These are phyloP conservation scores for Torulaspora microellipsoides DNA, from an alignment of 805 yeast species.

Conservation along the genomic window DNA sequence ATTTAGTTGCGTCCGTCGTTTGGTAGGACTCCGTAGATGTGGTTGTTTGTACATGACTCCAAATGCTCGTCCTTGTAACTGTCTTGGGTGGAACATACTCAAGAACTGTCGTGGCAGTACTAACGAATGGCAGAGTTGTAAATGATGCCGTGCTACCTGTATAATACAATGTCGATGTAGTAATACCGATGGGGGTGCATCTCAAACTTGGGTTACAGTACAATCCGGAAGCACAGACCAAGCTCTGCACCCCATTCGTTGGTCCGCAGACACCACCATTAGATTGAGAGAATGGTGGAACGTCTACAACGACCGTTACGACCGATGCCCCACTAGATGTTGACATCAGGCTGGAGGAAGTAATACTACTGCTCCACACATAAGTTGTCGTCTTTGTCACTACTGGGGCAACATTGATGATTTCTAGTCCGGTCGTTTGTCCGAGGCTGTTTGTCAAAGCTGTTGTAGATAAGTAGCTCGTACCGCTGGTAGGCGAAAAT, in stretches of 20 bases:
- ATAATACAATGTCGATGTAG: slow-evolving; percentile 4
- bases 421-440: slow-evolving; percentile 7
- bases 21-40: slow-evolving; percentile 7
- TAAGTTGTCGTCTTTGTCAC: slow-evolving; percentile 6
- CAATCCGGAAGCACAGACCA: slow-evolving; percentile 5
- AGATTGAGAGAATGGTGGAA: slow-evolving; percentile 8
- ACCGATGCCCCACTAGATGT: slow-evolving; percentile 6
- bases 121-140: slow-evolving; percentile 10
- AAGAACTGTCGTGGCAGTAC: slow-evolving; percentile 7
- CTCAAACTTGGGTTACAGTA: slow-evolving; percentile 6
- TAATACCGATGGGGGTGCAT: slow-evolving; percentile 4
- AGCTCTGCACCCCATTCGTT: slow-evolving; percentile 7
- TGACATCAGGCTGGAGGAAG: slow-evolving; percentile 2
- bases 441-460: slow-evolving; percentile 3
- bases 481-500: slow-evolving; percentile 4
- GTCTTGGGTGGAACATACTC: slow-evolving; percentile 7
- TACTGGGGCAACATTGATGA: slow-evolving; percentile 7
- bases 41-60: slow-evolving; percentile 5
- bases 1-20: slow-evolving; percentile 3
- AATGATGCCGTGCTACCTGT: slow-evolving; percentile 4
- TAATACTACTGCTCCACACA: slow-evolving; percentile 6
- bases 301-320: slow-evolving; percentile 8
- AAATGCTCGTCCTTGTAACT: slow-evolving; percentile 4
- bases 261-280: slow-evolving; percentile 9
- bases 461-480: slow-evolving; percentile 3